phyloP scores from a whole-genome alignment of 2,329 filamentous ascomycete species.

The Arachnopeziza araneosa region DNA sequence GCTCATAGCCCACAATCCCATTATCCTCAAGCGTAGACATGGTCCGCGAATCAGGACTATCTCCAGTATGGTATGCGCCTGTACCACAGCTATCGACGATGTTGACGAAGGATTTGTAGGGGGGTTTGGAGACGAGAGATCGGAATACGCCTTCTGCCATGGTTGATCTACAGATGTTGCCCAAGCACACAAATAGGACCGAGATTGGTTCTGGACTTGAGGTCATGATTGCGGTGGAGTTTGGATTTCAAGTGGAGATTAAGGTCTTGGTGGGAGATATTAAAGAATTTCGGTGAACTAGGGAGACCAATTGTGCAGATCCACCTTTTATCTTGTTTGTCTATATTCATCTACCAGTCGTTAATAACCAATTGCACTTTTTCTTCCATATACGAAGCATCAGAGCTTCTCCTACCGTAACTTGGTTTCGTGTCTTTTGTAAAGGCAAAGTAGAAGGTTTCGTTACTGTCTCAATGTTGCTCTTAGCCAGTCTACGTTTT shows the following conservation, averaged over 20 bases:
- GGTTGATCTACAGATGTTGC: constrained; percentile 90
- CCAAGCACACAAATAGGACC: constrained; percentile 91
- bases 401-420: no score
- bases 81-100: constrained; percentile 87
- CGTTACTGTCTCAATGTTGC: no score
- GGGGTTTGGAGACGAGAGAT: constrained; percentile 56
- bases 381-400: no score
- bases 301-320: no score
- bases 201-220: constrained; percentile 43
- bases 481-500: no score
- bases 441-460: no score
- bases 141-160: constrained; percentile 96
- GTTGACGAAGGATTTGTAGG: constrained; percentile 54
- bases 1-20: constrained; percentile 70
- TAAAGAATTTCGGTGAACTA: no score
- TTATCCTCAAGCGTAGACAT: constrained; percentile 70
- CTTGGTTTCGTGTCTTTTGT: no score
- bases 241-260: not conserved
- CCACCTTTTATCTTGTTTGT: no score
- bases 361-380: no score
- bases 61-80: constrained; percentile 74
- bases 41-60: constrained; percentile 74
- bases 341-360: no score
- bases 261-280: not conserved
- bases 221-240: not conserved